Evolutionary conservation across 2,329 filamentous ascomycete genomes (phyloP).

Genomic region (Aspergillus clavatus): DNA sequence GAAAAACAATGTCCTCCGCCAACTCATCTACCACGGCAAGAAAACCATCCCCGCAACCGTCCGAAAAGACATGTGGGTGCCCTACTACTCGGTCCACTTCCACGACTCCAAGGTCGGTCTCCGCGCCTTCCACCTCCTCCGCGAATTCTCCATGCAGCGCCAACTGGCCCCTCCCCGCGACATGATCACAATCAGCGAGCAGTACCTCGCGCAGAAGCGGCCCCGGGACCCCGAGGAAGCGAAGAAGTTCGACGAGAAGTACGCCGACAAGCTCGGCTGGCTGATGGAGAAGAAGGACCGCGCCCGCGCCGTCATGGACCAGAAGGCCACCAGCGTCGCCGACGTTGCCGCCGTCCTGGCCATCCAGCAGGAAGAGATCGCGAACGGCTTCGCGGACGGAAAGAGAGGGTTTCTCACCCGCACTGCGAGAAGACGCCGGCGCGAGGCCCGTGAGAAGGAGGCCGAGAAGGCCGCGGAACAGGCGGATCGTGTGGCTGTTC

Average conservation of each 20-base stretch:
- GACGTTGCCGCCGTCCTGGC: conserved; percentile 55
- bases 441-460: conserved; percentile 26
- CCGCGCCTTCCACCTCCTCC: conserved; percentile 53
- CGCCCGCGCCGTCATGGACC: conserved; percentile 56
- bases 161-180: conserved; percentile 48
- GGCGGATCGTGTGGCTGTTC: conserved; percentile 19
- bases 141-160: conserved; percentile 56
- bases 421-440: conserved; percentile 27
- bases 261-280: conserved; percentile 38
- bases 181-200: conserved; percentile 44
- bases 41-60: conserved; percentile 55
- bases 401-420: conserved; percentile 30
- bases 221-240: conserved; percentile 36
- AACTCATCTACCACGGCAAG: conserved; percentile 60
- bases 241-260: conserved; percentile 39
- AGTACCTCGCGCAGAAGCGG: conserved; percentile 35
- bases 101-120: conserved; percentile 48
- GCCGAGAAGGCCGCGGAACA: conserved; percentile 19
- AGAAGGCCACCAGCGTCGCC: conserved; percentile 59
- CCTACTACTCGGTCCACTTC: conserved; percentile 56
- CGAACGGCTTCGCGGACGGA: conserved; percentile 27
- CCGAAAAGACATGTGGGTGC: conserved; percentile 60
- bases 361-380: conserved; percentile 42
- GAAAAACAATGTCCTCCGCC: conserved; percentile 50
- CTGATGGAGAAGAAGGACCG: conserved; percentile 47